Percentiles rank a stretch among this genome's conserved stretches.
phyloP scores from a whole-genome alignment of 768 basidiomycete genomes.

The Tricholoma flavovirens region DNA sequence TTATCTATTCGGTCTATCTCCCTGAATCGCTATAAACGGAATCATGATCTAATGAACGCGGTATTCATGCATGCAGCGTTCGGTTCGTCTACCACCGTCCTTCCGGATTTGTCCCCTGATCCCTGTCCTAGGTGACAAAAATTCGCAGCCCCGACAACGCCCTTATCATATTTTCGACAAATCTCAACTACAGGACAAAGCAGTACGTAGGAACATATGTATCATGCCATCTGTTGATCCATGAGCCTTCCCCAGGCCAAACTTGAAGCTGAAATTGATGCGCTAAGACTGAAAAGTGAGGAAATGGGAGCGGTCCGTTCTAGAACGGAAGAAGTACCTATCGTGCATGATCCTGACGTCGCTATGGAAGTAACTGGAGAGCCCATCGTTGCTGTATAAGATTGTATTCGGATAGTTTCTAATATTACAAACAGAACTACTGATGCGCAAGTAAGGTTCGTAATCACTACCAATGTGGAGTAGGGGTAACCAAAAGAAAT shows the following conservation, averaged over 20 bases:
- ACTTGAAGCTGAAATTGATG: slow-evolving; percentile 53
- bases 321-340: slow-evolving; percentile 6
- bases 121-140: slow-evolving; percentile 37
- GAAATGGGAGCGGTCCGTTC: slow-evolving; percentile 31
- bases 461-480: neutral
- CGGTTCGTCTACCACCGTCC: slow-evolving; percentile 28
- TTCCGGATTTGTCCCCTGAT: neutral
- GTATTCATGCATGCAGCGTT: slow-evolving; percentile 73
- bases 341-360: slow-evolving; percentile 6
- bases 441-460: neutral
- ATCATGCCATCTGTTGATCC: neutral
- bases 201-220: slow-evolving; percentile 31
- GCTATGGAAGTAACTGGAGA: slow-evolving; percentile 7
- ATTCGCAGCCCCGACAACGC: slow-evolving; percentile 29
- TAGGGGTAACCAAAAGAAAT: neutral
- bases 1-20: slow-evolving; percentile 73
- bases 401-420: slow-evolving; percentile 1
- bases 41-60: slow-evolving; percentile 82
- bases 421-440: slow-evolving; percentile 2
- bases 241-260: slow-evolving; percentile 36
- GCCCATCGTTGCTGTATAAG: neutral
- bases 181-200: slow-evolving; percentile 49
- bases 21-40: slow-evolving; percentile 65
- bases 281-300: slow-evolving; percentile 43
- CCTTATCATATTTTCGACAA: slow-evolving; percentile 61